phyloP scores from a whole-genome alignment of 2,329 filamentous ascomycete species.

The Diaporthe ilicicola region DNA sequence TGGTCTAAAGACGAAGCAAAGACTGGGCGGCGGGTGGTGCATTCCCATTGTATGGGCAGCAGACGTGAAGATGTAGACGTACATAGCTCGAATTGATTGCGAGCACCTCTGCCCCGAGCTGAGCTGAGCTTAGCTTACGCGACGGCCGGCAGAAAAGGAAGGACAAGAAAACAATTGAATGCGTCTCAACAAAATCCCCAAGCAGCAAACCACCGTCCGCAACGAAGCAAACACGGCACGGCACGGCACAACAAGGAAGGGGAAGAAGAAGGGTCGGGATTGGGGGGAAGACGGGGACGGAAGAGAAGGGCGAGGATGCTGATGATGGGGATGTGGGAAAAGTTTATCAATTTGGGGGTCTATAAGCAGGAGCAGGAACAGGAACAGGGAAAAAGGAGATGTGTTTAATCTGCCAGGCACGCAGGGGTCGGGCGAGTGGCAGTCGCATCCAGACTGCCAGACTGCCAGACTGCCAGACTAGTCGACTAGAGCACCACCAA shows the following conservation, averaged over 20 bases:
- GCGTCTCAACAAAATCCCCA: slow-evolving; percentile 16
- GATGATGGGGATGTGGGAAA: slow-evolving; percentile 33
- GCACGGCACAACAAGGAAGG: slow-evolving; percentile 31
- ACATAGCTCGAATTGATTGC: not conserved
- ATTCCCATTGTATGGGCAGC: not conserved
- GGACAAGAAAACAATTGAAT: slow-evolving; percentile 32
- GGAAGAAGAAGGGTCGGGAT: slow-evolving; percentile 30
- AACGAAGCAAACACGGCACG: slow-evolving; percentile 25
- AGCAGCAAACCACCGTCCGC: slow-evolving; percentile 27
- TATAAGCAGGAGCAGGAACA: slow-evolving; percentile 15
- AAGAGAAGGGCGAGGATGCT: slow-evolving; percentile 16
- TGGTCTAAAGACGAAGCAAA: not conserved
- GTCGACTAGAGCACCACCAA: not conserved
- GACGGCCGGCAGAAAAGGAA: slow-evolving; percentile 31
- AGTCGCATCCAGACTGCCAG: not conserved
- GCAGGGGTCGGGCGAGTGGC: slow-evolving; percentile 19
- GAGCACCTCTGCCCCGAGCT: slow-evolving; percentile 8
- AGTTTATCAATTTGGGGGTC: slow-evolving; percentile 38
- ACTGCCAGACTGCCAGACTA: too few species aligned
- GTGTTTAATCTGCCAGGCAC: slow-evolving; percentile 22
- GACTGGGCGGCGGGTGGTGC: not conserved
- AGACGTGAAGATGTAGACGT: not conserved
- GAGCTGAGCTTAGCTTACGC: slow-evolving; percentile 11
- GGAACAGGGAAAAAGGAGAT: slow-evolving; percentile 17
- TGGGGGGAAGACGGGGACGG: not conserved